Percentiles rank a stretch among this genome's conserved stretches.
phyloP scores from a whole-genome alignment of 1,139 yeast genomes.

The Yamadazyma diddensiae region DNA sequence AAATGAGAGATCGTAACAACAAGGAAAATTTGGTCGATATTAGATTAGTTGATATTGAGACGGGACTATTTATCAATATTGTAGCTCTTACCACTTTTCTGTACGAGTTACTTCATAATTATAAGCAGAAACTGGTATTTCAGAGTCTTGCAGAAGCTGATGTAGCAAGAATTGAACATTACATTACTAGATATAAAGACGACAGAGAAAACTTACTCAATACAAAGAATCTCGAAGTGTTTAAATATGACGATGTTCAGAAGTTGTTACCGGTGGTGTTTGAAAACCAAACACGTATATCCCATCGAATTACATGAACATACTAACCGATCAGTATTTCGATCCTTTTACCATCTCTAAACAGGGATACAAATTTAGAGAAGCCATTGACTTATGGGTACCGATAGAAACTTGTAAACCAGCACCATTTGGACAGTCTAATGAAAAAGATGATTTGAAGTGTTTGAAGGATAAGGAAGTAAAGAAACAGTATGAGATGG shows the following conservation, averaged over 20 bases:
- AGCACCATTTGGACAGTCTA: constrained; percentile 10
- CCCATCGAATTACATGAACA: constrained; percentile 27
- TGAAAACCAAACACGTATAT: constrained; percentile 22
- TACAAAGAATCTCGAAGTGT: constrained; percentile 13
- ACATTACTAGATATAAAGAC: constrained; percentile 10
- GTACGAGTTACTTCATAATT: constrained; percentile 13
- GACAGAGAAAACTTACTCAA: constrained; percentile 10
- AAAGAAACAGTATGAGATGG: constrained; percentile 3
- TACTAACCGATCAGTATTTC: constrained; percentile 28
- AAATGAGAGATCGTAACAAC: constrained; percentile 32
- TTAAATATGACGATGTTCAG: constrained; percentile 10
- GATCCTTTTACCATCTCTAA: constrained; percentile 12
- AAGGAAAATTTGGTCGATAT: constrained; percentile 72
- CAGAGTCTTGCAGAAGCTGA: constrained; percentile 14
- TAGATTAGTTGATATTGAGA: constrained; percentile 70
- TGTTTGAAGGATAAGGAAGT: constrained; percentile 10
- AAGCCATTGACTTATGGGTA: constrained; percentile 12
- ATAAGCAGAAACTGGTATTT: constrained; percentile 12
- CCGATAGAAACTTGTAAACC: constrained; percentile 10
- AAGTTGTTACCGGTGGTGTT: constrained; percentile 14
- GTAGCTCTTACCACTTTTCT: constrained; percentile 41
- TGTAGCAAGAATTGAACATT: constrained; percentile 8
- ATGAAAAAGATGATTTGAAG: constrained; percentile 9
- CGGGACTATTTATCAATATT: constrained; percentile 72
- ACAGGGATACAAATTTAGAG: constrained; percentile 9